These are phyloP conservation scores for Gracilariopsis chorda DNA, from an alignment of 23 red algal genomes.

Conservation along the genomic window DNA sequence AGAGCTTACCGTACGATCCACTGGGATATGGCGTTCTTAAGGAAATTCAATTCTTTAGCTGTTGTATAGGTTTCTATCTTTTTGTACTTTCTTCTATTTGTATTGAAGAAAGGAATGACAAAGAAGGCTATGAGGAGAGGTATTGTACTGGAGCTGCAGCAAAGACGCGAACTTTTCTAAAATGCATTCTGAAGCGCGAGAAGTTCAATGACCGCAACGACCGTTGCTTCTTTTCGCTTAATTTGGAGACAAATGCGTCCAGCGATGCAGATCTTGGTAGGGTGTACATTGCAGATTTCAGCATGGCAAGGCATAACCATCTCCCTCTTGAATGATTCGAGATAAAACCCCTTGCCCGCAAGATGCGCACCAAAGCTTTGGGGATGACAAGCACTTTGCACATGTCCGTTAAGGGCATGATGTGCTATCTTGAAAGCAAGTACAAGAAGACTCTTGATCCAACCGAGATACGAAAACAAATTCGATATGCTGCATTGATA, in stretches of 20 bases:
- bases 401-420: slow-evolving; percentile 7
- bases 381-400: background rate
- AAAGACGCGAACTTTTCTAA: background rate
- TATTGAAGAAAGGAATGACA: background rate
- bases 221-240: background rate
- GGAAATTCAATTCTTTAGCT: slow-evolving; percentile 13
- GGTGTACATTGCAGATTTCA: background rate
- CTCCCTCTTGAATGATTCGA: background rate
- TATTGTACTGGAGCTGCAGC: background rate
- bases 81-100: background rate
- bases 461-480: background rate
- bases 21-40: background rate
- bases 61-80: background rate
- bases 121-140: background rate
- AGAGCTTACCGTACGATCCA: background rate
- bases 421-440: slow-evolving; percentile 6
- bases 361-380: background rate
- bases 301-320: background rate
- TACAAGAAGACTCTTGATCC: background rate
- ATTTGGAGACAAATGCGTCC: background rate
- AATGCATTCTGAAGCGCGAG: background rate
- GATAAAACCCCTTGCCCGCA: background rate
- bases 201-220: background rate
- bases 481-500: background rate
- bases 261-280: background rate